phyloP scores from a whole-genome alignment of 2,329 filamentous ascomycete genomes.

The Scedosporium minutisporum region DNA sequence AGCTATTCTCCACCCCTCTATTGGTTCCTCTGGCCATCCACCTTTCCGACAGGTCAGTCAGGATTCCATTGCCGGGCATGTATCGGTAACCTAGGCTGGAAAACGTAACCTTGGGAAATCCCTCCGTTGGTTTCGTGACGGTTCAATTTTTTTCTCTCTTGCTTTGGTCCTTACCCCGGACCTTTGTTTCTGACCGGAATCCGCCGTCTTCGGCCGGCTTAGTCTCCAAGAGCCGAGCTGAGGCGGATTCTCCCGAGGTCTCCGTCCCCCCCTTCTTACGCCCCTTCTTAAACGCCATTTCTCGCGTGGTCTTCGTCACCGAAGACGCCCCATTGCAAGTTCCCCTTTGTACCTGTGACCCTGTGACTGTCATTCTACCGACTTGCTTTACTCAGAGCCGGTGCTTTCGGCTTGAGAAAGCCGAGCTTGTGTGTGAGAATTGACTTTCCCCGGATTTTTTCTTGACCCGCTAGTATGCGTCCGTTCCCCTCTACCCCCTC shows the following conservation, averaged over 20 bases:
- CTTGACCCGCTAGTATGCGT: neutral
- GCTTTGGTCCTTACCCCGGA: neutral
- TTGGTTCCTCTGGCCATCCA: neutral
- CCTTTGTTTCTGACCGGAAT: neutral
- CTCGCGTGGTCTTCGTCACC: no score
- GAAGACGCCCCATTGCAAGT: no score
- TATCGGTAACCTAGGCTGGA: neutral
- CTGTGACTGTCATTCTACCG: no score
- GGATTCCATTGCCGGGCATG: neutral
- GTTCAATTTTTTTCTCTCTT: neutral
- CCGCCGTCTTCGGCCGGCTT: slow-evolving; percentile 2
- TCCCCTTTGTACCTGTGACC: no score
- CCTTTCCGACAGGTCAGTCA: neutral
- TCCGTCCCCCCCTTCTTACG: neutral
- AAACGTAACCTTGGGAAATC: neutral
- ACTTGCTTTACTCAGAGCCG: neutral
- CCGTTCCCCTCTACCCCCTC: neutral
- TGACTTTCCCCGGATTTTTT: neutral
- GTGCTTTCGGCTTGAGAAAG: neutral
- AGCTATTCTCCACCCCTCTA: neutral
- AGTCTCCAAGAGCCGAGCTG: slow-evolving; percentile 1
- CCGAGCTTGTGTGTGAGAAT: neutral
- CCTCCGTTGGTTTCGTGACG: neutral
- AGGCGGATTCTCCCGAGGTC: slow-evolving; percentile 3
- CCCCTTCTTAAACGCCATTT: no score